A percentile compares a stretch with the other conserved stretches of the same genome.
Evolutionary conservation across 1,139 yeast genomes (phyloP).

Genomic region (Pichia sp.): DNA sequence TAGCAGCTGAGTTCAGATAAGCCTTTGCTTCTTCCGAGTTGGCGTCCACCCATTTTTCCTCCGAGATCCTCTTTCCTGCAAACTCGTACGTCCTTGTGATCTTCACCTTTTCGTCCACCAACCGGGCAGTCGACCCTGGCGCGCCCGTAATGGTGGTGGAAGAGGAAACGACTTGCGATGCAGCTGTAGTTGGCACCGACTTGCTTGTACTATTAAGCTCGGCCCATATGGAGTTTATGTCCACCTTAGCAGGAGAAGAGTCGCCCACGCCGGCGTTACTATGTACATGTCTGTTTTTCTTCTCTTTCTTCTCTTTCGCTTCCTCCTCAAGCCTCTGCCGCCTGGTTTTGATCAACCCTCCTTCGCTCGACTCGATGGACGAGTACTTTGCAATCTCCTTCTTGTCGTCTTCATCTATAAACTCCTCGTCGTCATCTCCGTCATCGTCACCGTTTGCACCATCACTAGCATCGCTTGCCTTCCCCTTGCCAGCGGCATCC

Average conservation of each 20-base stretch:
- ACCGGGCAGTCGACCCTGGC: background rate
- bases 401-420: conserved; percentile 30
- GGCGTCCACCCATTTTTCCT: conserved; percentile 69
- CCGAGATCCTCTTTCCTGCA: conserved; percentile 81
- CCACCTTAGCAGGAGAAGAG: conserved; percentile 29
- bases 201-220: conserved; percentile 36
- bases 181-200: background rate
- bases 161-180: background rate
- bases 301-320: conserved; percentile 30
- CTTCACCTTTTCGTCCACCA: conserved; percentile 37
- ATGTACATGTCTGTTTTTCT: conserved; percentile 10
- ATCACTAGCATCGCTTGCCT: conserved; percentile 2
- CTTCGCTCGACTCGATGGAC: conserved; percentile 44
- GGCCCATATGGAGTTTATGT: conserved; percentile 53
- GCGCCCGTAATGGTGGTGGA: background rate
- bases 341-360: conserved; percentile 56
- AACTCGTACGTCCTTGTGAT: conserved; percentile 78
- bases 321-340: conserved; percentile 46
- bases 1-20: conserved; percentile 48
- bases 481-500: background rate
- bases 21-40: conserved; percentile 87
- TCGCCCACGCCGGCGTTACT: background rate
- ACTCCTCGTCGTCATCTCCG: conserved; percentile 27
- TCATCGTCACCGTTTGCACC: conserved; percentile 24
- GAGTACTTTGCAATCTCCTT: conserved; percentile 37